phyloP scores from a whole-genome alignment of 1,284 basidiomycete genomes.

The Earliella scabrosa region DNA sequence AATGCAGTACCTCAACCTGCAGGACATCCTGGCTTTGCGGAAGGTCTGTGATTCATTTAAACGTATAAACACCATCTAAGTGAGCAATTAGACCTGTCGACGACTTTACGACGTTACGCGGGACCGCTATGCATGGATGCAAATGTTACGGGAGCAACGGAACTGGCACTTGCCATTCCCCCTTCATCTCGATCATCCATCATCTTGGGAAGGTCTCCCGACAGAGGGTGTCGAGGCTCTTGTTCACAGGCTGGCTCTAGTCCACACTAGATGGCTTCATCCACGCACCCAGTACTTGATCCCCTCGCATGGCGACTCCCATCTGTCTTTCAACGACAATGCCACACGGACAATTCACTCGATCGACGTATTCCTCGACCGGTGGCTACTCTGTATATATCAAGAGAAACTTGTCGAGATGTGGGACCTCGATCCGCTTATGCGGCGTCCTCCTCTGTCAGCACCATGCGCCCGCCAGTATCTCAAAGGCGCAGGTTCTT shows the following conservation, averaged over 20 bases:
- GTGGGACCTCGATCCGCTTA: conserved; percentile 31
- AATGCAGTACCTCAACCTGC: conserved; percentile 16
- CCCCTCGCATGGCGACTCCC: conserved; percentile 6
- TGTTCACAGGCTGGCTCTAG: conserved; percentile 17
- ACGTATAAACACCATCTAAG: too few relatives aligned
- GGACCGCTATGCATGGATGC: conserved; percentile 28
- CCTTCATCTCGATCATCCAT: conserved; percentile 3
- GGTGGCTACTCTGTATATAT: conserved; percentile 33
- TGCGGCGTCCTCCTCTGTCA: conserved; percentile 7
- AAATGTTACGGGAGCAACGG: conserved; percentile 19
- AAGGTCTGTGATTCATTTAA: conserved; percentile 31
- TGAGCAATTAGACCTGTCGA: conserved; percentile 32
- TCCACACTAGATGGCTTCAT: conserved; percentile 23
- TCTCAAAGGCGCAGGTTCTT: conserved; percentile 15
- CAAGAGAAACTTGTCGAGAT: conserved; percentile 31
- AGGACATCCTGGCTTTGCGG: conserved; percentile 26
- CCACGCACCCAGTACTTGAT: conserved; percentile 16
- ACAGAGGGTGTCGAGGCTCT: conserved; percentile 15
- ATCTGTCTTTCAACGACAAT: conserved; percentile 16
- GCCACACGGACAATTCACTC: conserved; percentile 25
- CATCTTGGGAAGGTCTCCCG: conserved; percentile 5
- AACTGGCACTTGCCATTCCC: conserved; percentile 19
- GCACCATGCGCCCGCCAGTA: conserved; percentile 16
- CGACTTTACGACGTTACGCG: conserved; percentile 13
- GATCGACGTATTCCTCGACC: conserved; percentile 29